A percentile compares a stretch with the other conserved stretches of the same genome.
Conservation (phyloP, 139 green algal genomes). For the Limnomonas spitsbergensis region DNA sequence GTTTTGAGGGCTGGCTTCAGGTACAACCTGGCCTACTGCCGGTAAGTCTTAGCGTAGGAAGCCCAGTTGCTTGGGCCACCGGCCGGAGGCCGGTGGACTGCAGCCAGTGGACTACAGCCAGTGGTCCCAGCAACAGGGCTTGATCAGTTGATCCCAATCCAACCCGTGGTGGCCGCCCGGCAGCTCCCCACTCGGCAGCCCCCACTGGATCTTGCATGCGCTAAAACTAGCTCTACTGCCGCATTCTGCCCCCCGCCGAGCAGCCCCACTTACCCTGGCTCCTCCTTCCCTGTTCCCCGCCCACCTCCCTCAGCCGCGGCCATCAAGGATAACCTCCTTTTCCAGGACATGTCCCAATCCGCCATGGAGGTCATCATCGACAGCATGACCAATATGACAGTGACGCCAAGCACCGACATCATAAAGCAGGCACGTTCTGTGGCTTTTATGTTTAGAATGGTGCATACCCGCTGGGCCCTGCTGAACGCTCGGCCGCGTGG, state of each 20-base stretch:
- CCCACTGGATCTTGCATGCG: not conserved
- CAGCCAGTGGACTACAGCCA: no score
- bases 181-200: not conserved
- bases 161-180: not conserved
- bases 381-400: slow-evolving; percentile 61
- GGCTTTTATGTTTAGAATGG: not conserved
- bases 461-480: not conserved
- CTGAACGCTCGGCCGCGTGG: no score
- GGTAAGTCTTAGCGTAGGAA: no score
- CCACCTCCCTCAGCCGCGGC: slow-evolving; percentile 43
- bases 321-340: slow-evolving; percentile 72
- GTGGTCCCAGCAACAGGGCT: no score
- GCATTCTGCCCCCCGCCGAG: not conserved
- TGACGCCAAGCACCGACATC: slow-evolving; percentile 57
- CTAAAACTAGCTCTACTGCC: not conserved
- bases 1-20: no score
- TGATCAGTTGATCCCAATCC: not conserved
- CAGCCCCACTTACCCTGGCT: not conserved
- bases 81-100: no score
- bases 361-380: slow-evolving; percentile 71
- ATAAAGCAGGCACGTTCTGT: slow-evolving; percentile 58
- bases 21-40: no score
- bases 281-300: not conserved
- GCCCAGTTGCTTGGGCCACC: no score
- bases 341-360: slow-evolving; percentile 58